These are phyloP conservation scores for Ganoderma lucidum DNA, from an alignment of 1,284 basidiomycete species.

Conservation along the genomic window DNA sequence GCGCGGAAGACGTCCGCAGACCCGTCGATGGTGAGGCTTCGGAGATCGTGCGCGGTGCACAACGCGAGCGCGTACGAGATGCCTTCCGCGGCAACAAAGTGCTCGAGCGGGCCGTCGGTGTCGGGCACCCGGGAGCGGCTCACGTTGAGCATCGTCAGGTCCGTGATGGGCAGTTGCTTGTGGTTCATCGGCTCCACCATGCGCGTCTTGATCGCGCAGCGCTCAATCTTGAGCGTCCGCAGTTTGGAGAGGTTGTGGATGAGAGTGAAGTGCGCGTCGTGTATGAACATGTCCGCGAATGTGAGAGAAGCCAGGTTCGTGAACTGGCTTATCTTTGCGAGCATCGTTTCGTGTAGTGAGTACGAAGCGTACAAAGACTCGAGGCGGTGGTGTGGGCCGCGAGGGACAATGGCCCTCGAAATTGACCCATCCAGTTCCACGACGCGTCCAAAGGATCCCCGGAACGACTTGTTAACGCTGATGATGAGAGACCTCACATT, in stretches of 20 bases:
- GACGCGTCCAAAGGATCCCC: conserved; percentile 23
- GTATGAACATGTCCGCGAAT: conserved; percentile 44
- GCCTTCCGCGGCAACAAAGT: conserved; percentile 25
- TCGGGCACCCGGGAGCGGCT: conserved; percentile 27
- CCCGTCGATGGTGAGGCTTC: conserved; percentile 47
- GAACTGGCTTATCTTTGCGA: conserved; percentile 41
- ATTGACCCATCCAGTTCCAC: conserved; percentile 26
- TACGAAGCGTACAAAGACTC: background rate
- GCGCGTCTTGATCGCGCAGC: conserved; percentile 42
- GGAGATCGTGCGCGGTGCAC: conserved; percentile 44
- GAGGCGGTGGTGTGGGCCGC: background rate
- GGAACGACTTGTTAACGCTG: conserved; percentile 33
- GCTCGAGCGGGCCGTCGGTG: conserved; percentile 5
- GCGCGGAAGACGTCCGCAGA: conserved; percentile 48
- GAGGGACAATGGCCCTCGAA: background rate
- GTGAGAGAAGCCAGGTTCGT: conserved; percentile 43
- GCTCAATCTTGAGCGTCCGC: conserved; percentile 45
- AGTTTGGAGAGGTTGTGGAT: conserved; percentile 46
- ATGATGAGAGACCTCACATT: conserved; percentile 36
- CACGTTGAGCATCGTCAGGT: conserved; percentile 44
- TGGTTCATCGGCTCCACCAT: conserved; percentile 35
- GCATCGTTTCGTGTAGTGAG: conserved; percentile 39
- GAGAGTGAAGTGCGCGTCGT: conserved; percentile 42
- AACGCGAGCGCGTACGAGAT: conserved; percentile 38
- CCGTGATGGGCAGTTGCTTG: conserved; percentile 46